Percentiles rank a stretch among this genome's conserved stretches.
phyloP scores from a whole-genome alignment of 108 stramenopile genomes.

The Nitzschia sp. region DNA sequence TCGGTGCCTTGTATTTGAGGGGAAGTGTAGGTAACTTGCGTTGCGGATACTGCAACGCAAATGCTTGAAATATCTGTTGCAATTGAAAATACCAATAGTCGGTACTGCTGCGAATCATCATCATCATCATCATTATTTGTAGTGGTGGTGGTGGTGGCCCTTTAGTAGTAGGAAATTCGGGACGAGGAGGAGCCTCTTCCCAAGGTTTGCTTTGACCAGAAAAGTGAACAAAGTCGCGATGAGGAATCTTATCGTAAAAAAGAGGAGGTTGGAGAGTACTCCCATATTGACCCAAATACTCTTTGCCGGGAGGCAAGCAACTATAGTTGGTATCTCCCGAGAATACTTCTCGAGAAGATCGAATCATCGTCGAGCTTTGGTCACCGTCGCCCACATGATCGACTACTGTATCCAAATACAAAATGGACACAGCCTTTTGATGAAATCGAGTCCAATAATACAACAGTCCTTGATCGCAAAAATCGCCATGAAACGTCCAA shows the following conservation, averaged over 20 bases:
- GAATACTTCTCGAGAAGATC: neutral
- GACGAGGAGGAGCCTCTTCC: conserved; percentile 4
- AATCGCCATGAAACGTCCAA: conserved; percentile 50
- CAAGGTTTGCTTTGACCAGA: conserved; percentile 48
- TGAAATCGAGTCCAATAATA: conserved; percentile 54
- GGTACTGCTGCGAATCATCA: neutral
- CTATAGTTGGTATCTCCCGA: neutral
- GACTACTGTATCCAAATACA: conserved; percentile 15
- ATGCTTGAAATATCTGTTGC: neutral
- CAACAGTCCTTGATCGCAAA: conserved; percentile 54
- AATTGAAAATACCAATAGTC: conserved; percentile 25
- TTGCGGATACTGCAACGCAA: neutral
- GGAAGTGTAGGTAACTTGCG: conserved; percentile 15
- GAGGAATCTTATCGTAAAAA: conserved; percentile 22
- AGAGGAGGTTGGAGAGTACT: conserved; percentile 11
- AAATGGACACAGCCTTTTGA: conserved; percentile 39
- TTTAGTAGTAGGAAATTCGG: conserved; percentile 8
- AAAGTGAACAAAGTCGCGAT: conserved; percentile 47
- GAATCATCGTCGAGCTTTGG: neutral
- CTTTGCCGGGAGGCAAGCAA: conserved; percentile 12
- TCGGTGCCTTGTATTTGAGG: neutral
- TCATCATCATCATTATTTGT: neutral
- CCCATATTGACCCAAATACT: conserved; percentile 9
- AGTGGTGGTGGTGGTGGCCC: too few relatives aligned
- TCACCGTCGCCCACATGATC: conserved; percentile 12